A percentile compares a stretch with the other conserved stretches of the same genome.
These are phyloP conservation scores for Entonaema liquescens DNA, from an alignment of 495 filamentous ascomycete genomes.

Conservation along the genomic window DNA sequence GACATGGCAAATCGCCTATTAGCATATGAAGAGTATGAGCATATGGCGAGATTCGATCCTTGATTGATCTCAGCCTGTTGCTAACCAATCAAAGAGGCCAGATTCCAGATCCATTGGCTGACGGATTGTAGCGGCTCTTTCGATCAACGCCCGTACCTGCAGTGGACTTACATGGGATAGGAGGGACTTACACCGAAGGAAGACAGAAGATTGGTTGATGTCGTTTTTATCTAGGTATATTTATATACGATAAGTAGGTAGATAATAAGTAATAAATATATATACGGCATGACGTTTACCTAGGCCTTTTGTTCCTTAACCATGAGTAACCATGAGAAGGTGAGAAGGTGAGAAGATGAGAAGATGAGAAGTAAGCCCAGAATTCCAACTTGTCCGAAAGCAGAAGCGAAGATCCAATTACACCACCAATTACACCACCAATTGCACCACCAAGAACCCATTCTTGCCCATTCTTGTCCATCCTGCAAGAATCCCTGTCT, in stretches of 20 bases:
- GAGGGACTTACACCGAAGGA: not conserved
- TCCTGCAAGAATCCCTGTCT: conserved; percentile 19
- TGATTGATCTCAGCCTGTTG: conserved; percentile 29
- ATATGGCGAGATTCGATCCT: conserved; percentile 32
- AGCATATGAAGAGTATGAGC: conserved; percentile 1
- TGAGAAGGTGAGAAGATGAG: no score
- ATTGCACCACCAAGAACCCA: conserved; percentile 36
- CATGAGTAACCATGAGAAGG: not conserved
- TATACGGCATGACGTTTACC: conserved; percentile 28
- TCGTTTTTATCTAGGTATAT: not conserved
- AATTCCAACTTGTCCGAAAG: conserved; percentile 20
- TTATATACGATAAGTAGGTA: no score
- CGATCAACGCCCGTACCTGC: conserved; percentile 36
- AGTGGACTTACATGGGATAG: conserved; percentile 15
- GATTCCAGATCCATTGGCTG: conserved; percentile 19
- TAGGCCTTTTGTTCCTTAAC: not conserved
- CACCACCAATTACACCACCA: conserved; percentile 4
- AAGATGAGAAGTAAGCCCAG: no score
- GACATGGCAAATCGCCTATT: conserved; percentile 33
- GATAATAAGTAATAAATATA: no score
- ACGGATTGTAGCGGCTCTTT: conserved; percentile 35
- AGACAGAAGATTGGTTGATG: not conserved
- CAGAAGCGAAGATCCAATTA: conserved; percentile 10
- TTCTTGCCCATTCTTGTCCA: conserved; percentile 27
- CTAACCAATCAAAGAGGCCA: conserved; percentile 31